Percentiles rank a stretch among this genome's conserved stretches.
These are phyloP conservation scores for Pseudogymnoascus sp. DNA, from an alignment of 2,329 filamentous ascomycete species.

Conservation along the genomic window DNA sequence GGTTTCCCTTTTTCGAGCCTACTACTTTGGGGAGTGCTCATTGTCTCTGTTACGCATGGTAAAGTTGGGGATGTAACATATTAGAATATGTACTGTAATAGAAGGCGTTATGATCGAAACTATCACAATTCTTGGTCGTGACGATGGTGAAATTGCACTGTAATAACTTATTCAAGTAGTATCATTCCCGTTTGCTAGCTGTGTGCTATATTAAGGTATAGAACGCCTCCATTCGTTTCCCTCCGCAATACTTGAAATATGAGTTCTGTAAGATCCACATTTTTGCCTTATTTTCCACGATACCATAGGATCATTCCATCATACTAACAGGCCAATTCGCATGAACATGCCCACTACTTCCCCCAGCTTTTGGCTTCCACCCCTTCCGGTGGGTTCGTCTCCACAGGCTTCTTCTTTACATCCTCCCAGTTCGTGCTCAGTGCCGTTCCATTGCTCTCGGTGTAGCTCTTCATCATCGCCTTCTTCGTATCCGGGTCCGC, in stretches of 20 bases:
- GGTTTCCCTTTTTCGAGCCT: conserved; percentile 1
- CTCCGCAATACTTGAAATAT: background rate
- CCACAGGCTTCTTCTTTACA: conserved; percentile 63
- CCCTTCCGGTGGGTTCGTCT: conserved; percentile 36
- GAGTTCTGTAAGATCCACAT: background rate
- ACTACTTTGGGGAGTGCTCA: background rate
- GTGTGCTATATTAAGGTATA: background rate
- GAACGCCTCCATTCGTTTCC: background rate
- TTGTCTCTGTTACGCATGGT: conserved; percentile 3
- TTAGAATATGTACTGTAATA: conserved; percentile 9
- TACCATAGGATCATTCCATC: background rate
- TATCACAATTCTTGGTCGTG: background rate
- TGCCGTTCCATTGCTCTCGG: conserved; percentile 86
- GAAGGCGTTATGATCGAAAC: conserved; percentile 1
- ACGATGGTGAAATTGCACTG: background rate
- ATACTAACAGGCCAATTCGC: background rate
- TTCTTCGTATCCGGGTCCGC: conserved; percentile 72
- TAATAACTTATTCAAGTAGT: background rate
- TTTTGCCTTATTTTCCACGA: background rate
- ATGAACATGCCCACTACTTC: background rate
- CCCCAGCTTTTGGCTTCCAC: conserved; percentile 1
- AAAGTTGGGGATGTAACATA: conserved; percentile 4
- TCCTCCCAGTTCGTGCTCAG: conserved; percentile 89
- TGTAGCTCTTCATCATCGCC: conserved; percentile 97
- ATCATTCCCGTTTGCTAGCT: background rate